Evolutionary conservation across 257 asterid species (phyloP), one percentile per base, ranked within the genome.

Genomic region (Forsythia viridissima): DNA sequence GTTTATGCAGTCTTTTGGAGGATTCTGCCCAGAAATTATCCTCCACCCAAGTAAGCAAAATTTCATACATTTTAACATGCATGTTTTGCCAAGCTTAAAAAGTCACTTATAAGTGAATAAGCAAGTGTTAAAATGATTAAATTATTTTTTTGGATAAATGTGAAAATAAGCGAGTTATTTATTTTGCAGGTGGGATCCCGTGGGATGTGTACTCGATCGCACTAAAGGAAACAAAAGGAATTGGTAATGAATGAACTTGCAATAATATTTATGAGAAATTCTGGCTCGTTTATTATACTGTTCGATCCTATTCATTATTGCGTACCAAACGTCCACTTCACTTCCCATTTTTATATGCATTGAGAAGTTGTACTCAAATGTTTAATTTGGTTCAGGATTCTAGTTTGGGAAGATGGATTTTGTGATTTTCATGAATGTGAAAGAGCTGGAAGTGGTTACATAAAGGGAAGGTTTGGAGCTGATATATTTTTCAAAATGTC

Each of bases 341-440:
- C 71, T 46, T 55, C 71, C 36, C 43, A 39, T 72, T 74, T 37
- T 51, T 13, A 74, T 5, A 12, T 43, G 24, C 7, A 15, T 2
- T 15, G 3, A 2, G 39, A 36, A 34, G 4, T 20, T 70, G 67
- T 71, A 20, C 34, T 59, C 70, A 30, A 36, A 44, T 42, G 38
- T 5, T 38, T 0, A 7, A 18, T 79, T 79, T 44, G 76, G 78
- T 83, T 80, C 90, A 93, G 98, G 98, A 93, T 91, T 73, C 92
- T 93, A 76, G 98, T 93, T 4, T 93, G 98, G 97, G 98, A 93
- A 86, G 98, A 93, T 82, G 97, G 97, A 12, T 93, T 83, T 80
- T 91, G 92, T 79, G 97, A 93, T 83, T 88, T 91, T 42, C 80
- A 16, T 38, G 94, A 88, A 83, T 91, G 97, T 48, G 94, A 89